A percentile compares a stretch with the other conserved stretches of the same genome.
Evolutionary conservation across 768 basidiomycete genomes (phyloP).

Genomic region (Filobasidium floriforme): DNA sequence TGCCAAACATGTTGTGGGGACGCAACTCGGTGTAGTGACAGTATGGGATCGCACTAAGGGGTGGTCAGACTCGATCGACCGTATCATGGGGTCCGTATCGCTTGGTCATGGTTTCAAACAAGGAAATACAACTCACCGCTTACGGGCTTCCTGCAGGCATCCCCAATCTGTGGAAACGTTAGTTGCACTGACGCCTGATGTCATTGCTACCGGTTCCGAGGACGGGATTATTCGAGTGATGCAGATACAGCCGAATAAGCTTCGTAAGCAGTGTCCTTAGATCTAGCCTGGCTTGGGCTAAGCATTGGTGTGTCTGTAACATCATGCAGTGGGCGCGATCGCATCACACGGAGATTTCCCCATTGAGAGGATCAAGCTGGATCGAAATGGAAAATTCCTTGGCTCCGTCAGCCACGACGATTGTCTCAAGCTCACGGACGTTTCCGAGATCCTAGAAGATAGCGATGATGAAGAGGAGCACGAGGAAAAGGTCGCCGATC

Average conservation of each 20-base stretch:
- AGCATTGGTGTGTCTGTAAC: background rate
- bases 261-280: conserved; percentile 45
- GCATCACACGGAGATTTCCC: conserved; percentile 89
- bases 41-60: conserved; percentile 81
- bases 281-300: background rate
- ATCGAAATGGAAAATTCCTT: conserved; percentile 66
- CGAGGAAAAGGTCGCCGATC: conserved; percentile 46
- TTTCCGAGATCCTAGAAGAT: conserved; percentile 65
- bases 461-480: conserved; percentile 47
- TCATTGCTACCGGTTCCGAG: conserved; percentile 80
- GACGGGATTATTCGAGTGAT: conserved; percentile 84
- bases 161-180: conserved; percentile 85
- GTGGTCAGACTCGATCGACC: conserved; percentile 86
- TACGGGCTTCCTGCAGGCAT: conserved; percentile 53
- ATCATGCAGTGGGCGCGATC: conserved; percentile 62
- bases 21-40: conserved; percentile 78
- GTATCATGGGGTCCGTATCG: conserved; percentile 65
- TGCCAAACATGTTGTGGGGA: conserved; percentile 79
- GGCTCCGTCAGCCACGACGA: conserved; percentile 90
- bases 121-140: conserved; percentile 14
- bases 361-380: conserved; percentile 73
- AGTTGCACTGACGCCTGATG: conserved; percentile 61
- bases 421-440: conserved; percentile 70
- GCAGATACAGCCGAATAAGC: conserved; percentile 76
- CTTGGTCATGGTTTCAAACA: background rate